phyloP scores from a whole-genome alignment of 345 rosid genomes.

The Ricinus communis region DNA sequence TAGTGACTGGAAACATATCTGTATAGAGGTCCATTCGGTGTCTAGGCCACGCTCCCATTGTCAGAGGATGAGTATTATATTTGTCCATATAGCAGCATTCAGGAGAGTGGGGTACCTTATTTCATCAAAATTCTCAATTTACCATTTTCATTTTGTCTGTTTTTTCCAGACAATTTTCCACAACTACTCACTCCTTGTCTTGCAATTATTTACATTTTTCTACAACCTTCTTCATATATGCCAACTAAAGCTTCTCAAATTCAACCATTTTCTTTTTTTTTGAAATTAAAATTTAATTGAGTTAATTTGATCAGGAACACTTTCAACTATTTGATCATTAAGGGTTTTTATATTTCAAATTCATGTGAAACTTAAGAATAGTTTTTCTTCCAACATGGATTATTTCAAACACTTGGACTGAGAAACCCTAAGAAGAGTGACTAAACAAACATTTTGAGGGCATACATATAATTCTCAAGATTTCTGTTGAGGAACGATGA shows the following conservation, averaged over 20 bases:
- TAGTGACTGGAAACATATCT: background rate
- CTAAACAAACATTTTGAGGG: too few relatives aligned
- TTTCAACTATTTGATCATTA: too few relatives aligned
- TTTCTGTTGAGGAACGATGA: too few relatives aligned
- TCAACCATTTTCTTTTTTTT: background rate
- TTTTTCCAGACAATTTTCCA: background rate
- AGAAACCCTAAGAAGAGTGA: too few relatives aligned
- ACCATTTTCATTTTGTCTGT: background rate
- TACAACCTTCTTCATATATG: background rate
- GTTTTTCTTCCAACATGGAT: too few relatives aligned
- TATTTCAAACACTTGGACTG: too few relatives aligned
- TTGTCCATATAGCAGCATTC: background rate
- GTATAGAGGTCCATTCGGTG: background rate
- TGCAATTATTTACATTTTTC: background rate
- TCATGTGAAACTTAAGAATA: too few relatives aligned
- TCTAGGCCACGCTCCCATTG: slow-evolving; percentile 12
- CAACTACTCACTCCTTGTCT: background rate
- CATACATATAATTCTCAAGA: too few relatives aligned
- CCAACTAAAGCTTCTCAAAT: background rate
- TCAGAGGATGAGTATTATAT: background rate
- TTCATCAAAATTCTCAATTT: background rate
- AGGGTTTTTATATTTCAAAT: too few relatives aligned
- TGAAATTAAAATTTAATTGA: background rate
- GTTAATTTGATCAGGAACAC: too few relatives aligned
- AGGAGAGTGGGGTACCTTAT: background rate